Base-by-base conservation (phyloP, 2,329 filamentous ascomycete genomes). In the Colletotrichum sp. region DNA sequence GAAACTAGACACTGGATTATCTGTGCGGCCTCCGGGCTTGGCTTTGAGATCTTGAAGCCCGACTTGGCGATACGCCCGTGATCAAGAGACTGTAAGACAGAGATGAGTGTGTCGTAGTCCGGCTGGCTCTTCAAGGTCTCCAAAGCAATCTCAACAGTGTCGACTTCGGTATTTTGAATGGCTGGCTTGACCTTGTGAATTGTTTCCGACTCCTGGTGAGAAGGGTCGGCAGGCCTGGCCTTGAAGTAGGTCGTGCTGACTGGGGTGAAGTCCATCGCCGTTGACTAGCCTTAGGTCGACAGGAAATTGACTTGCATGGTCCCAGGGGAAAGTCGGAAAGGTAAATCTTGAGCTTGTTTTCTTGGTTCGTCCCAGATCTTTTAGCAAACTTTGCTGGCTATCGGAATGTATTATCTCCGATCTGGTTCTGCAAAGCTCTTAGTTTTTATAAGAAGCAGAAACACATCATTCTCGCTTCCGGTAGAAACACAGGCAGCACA, bases 1-100 rank as follows among this genome's bases (percentile, higher is more conserved):
- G 90, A 92, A 72, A 97, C 91, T 43, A 99, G 84, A 5, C 90
- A 85, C 79, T 95, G 92, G 66, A 96, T 87, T 36, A 98, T 90
- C 78, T 95, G 94, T 24, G 95, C 92, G 70, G 92, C 90, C 74
- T 91, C 85, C 2, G 96, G 92, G 36, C 89, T 89, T 5, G 95
- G 92, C 4, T 86, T 82, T 58, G 87, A 86, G 64, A 96, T 87
- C 77, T 90, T 89, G 70, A 74, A 73, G 79, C 93, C 91, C 6
- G 75, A 73, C 13, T 76, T 74, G 2, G 47, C 61, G 57, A 74
- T 58, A 24, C 71, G 66, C 58, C 80, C 78, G 58, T 82, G 78
- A 29, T 81, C 78, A 6, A 95, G 83, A 76, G 89, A 92, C 15
- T 81, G 81, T 51, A 95, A 81, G 7, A 87, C 84, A 0, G 84